Conservation (phyloP, 192 early-diverging fungal genomes). For the Coemansia sp. region DNA sequence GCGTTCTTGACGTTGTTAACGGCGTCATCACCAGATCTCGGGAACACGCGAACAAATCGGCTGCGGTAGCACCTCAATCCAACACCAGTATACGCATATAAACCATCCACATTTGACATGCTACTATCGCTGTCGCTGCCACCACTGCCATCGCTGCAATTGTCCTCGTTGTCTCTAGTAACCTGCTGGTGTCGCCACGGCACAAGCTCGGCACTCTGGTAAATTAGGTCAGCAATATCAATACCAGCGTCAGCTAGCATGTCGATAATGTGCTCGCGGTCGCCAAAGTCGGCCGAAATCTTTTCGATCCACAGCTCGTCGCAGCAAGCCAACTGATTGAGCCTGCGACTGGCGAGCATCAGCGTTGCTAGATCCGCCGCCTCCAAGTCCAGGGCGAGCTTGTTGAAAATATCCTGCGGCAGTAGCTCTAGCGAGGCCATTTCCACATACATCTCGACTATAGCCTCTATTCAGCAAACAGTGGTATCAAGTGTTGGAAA, state of each 20-base stretch:
- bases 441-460: not conserved
- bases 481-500: not conserved
- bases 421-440: conserved; percentile 32
- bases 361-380: conserved; percentile 28
- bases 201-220: conserved; percentile 21
- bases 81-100: conserved; percentile 9
- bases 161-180: not conserved
- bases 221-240: conserved; percentile 38
- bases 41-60: conserved; percentile 34
- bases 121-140: not conserved
- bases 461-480: too few relatives aligned
- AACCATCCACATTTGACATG: too few relatives aligned
- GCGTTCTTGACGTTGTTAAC: conserved; percentile 15
- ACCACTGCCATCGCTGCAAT: not conserved
- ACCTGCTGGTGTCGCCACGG: conserved; percentile 26
- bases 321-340: conserved; percentile 22
- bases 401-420: conserved; percentile 45
- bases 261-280: conserved; percentile 35
- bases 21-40: conserved; percentile 25
- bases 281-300: conserved; percentile 51
- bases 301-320: conserved; percentile 50
- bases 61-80: conserved; percentile 48
- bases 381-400: conserved; percentile 36
- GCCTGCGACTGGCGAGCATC: conserved; percentile 31
- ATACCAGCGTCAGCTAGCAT: conserved; percentile 48